Base-by-base conservation (phyloP, 1,139 yeast genomes). In the Pichia cactophila region DNA sequence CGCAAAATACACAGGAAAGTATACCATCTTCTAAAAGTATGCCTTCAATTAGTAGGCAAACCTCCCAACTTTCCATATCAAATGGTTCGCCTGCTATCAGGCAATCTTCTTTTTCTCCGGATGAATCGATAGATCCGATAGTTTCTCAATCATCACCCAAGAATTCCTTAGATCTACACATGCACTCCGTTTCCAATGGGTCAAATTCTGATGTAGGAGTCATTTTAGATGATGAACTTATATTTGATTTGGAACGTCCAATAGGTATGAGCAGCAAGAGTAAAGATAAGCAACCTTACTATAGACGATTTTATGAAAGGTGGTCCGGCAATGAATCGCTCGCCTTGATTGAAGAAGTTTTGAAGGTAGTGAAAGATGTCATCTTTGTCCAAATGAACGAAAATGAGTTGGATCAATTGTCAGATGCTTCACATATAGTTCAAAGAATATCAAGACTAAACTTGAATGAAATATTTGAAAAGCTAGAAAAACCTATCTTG, bases 261-360 rank as follows among this genome's bases (percentile, higher is more conserved):
- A 64, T 74, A 2, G 90, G 90, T 3, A 77, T 84, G 82, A 77
- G 87, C 0, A 64, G 65, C 17, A 76, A 70, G 51, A 79, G 81
- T 0, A 76, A 75, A 48, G 79, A 80, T n/a, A 86, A 86, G 58
- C 64, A 71, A 28, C 79, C 81, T 0, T 68, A 69, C 44, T 76
- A 74, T 48, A 70, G 75, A 2, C 73, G 81, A 1, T 62, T 83
- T 31, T 66, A 69, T 28, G 63, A 72, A 38, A 69, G 78, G 0
- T 83, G 90, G 89, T 74, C 80, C 10, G 90, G 90, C 1, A 68
- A 69, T 45, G 73, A 72, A 41, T 72, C 84, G 0, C 68, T 82
- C 17, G 58, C 69, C 10, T 63, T 75, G 1, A 65, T 84, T 1
- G 56, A 76, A 11, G 69, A 72, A 11, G 26, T 40, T 16, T n/a